These are phyloP conservation scores for Hymenochaete sp. DNA, from an alignment of 1,284 basidiomycete genomes.

Conservation along the genomic window DNA sequence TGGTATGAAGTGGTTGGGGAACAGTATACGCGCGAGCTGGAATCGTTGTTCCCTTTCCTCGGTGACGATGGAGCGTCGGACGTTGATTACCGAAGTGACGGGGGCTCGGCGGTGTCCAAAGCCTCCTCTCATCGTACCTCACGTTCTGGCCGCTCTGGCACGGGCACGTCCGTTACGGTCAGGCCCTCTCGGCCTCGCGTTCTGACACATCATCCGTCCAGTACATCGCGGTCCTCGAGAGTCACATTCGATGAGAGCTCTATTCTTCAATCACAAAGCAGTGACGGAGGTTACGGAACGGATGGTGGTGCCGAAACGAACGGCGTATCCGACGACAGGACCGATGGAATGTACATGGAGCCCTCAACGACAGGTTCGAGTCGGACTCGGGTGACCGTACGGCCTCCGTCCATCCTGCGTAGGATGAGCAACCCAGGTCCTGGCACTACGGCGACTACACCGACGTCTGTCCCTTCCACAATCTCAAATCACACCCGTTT, in stretches of 20 bases:
- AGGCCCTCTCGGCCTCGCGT: slow-evolving; percentile 8
- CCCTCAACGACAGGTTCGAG: slow-evolving; percentile 12
- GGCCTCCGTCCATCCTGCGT: slow-evolving; percentile 10
- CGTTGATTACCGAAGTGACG: slow-evolving; percentile 9
- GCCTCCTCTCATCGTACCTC: slow-evolving; percentile 7
- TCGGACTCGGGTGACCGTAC: slow-evolving; percentile 3
- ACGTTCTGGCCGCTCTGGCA: slow-evolving; percentile 4
- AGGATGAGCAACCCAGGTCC: slow-evolving; percentile 8
- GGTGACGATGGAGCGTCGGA: slow-evolving; percentile 18
- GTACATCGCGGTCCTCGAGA: slow-evolving; percentile 13
- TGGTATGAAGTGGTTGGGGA: slow-evolving; percentile 45
- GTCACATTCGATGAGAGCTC: slow-evolving; percentile 18
- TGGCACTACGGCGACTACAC: neutral
- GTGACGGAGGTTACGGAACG: slow-evolving; percentile 4
- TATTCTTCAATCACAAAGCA: slow-evolving; percentile 13
- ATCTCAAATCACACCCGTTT: neutral
- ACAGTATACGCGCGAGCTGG: slow-evolving; percentile 36
- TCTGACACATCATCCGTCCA: slow-evolving; percentile 1
- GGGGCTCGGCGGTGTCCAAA: slow-evolving; percentile 3
- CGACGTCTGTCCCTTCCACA: neutral
- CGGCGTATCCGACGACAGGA: neutral
- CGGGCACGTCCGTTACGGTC: slow-evolving; percentile 13
- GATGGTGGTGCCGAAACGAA: slow-evolving; percentile 6
- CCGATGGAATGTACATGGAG: slow-evolving; percentile 15
- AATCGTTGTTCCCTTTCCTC: slow-evolving; percentile 33